These are phyloP conservation scores for Sphagnum tenellum DNA, from an alignment of 225 moss, liverwort and hornwort species.

Conservation along the genomic window DNA sequence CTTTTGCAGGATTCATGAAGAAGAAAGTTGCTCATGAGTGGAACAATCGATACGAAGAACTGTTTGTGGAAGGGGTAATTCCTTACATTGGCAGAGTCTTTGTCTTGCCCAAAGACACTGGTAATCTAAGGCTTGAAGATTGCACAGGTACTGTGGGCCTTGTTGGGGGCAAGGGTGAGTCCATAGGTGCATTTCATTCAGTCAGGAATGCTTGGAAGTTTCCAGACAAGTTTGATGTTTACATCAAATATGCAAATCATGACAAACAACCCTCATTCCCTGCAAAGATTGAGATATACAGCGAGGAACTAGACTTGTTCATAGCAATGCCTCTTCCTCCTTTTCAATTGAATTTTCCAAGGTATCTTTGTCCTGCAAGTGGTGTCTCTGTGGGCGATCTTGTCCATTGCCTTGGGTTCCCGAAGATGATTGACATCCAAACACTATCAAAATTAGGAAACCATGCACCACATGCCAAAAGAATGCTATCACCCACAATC, in stretches of 20 bases:
- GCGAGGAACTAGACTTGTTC: constrained; percentile 27
- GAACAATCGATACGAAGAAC: constrained; percentile 20
- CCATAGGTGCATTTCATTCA: constrained; percentile 25
- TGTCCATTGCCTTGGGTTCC: constrained; percentile 36
- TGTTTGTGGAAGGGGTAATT: constrained; percentile 20
- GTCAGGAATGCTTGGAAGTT: constrained; percentile 29
- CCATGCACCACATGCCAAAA: no score
- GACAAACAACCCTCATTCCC: constrained; percentile 33
- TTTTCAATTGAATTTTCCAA: constrained; percentile 23
- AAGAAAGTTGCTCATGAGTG: constrained; percentile 4
- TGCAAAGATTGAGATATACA: constrained; percentile 15
- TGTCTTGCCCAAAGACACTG: constrained; percentile 25
- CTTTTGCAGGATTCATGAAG: background rate
- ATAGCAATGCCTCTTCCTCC: constrained; percentile 21
- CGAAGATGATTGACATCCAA: constrained; percentile 11
- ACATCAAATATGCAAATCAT: constrained; percentile 39
- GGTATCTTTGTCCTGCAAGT: constrained; percentile 21
- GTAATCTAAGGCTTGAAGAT: constrained; percentile 17
- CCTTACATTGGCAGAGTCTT: constrained; percentile 37
- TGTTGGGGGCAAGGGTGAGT: constrained; percentile 32
- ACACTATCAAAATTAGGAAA: constrained; percentile 4
- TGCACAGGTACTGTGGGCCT: constrained; percentile 32
- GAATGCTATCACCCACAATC: background rate
- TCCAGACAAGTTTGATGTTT: constrained; percentile 25
- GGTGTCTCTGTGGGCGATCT: constrained; percentile 27